Evolutionary conservation across 2,329 filamentous ascomycete genomes (phyloP), one percentile per base, ranked within the genome.

Genomic region (Ophiostoma perfectum): DNA sequence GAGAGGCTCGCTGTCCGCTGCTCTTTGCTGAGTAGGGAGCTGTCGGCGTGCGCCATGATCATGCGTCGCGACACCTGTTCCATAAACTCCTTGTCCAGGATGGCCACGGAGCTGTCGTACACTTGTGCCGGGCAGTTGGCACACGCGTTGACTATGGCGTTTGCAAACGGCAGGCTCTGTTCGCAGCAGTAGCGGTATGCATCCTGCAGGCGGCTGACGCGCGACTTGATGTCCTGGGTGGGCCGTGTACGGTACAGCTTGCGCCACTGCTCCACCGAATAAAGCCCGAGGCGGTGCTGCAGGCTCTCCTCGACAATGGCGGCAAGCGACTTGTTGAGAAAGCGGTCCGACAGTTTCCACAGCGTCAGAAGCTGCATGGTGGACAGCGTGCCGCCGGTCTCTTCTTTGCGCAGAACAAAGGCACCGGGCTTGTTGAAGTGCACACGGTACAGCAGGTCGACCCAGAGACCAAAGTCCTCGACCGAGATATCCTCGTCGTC

Each of bases 81-180:
- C 72, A 73, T 74, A 45, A 74, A 74, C 16, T 71, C 72, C 1
- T 63, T 47, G 6, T 74, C 70, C 14, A 74, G 68, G 16, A 72
- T 63, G 5, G 68, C 64, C 2, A 71, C 68, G 18, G 70, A 66
- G 3, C 70, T 70, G 3, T 68, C 69, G 38, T 74, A 73, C 3
- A 74, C 70, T 63, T 72, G 73, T 4, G 71, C 45, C 5, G 73
- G 73, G 45, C 72, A 73, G 42, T 73, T 73, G 63, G 70, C 72
- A 36, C 70, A 72, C 6, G 69, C 72, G 1, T 39, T 47, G 14
- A 74, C 69, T 14, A 74, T 55, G 4, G 55, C 63, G 14, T 71
- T 42, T n/a, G 64, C 65, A 67, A 74, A 74, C 0, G 73, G 73
- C 66, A 73, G 70, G 16, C 64, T 49, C 2, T 69, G 67, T 9